A percentile compares a stretch with the other conserved stretches of the same genome.
Evolutionary conservation across 768 basidiomycete species (phyloP).

Genomic region (Termitomyces heimii): DNA sequence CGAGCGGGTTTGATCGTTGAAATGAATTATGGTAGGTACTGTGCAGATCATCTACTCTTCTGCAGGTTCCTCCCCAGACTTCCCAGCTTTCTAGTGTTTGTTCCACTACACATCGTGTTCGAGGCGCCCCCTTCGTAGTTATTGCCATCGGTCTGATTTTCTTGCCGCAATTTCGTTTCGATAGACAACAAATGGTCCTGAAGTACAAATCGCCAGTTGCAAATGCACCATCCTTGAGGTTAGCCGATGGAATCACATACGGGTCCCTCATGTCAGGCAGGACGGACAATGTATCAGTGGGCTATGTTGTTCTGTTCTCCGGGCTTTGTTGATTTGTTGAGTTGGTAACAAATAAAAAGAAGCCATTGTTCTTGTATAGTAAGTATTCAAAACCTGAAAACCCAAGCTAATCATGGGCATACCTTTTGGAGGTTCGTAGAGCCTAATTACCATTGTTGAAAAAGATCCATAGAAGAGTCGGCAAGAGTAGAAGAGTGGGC

Average conservation of each 20-base stretch:
- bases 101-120: not conserved
- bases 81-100: not conserved
- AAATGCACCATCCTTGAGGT: not conserved
- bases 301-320: not conserved
- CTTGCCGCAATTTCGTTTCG: not conserved
- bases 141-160: not conserved
- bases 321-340: too few relatives aligned
- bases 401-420: not conserved
- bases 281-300: too few relatives aligned
- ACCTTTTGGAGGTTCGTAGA: not conserved
- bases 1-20: too few relatives aligned
- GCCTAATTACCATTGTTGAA: not conserved
- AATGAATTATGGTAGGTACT: too few relatives aligned
- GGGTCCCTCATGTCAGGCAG: too few relatives aligned
- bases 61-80: not conserved
- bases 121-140: not conserved
- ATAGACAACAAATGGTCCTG: not conserved
- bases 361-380: not conserved
- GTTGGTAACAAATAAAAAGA: not conserved
- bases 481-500: not conserved
- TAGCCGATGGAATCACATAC: too few relatives aligned
- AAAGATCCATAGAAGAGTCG: not conserved
- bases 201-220: not conserved
- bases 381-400: too few relatives aligned
- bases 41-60: too few relatives aligned